A percentile compares a stretch with the other conserved stretches of the same genome.
Evolutionary conservation across 2,329 filamentous ascomycete species (phyloP).

Genomic region (Cladophialophora yegresii): DNA sequence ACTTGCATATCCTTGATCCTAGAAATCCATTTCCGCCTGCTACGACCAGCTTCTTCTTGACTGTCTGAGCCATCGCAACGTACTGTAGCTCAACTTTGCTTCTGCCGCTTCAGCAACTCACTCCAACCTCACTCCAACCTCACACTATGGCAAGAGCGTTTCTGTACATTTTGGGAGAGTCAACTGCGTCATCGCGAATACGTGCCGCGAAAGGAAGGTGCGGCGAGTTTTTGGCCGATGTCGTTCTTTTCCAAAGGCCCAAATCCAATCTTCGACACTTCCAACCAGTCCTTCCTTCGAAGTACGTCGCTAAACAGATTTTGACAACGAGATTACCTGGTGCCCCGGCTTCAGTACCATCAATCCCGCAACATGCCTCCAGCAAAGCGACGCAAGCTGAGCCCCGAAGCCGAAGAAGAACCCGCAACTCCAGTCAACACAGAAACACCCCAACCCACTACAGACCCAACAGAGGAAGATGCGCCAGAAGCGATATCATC

Average conservation of each 20-base stretch:
- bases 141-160: neutral
- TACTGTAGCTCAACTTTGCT: neutral
- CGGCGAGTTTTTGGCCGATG: conserved; percentile 13
- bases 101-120: neutral
- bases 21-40: conserved; percentile 94
- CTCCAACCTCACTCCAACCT: neutral
- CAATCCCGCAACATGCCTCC: conserved; percentile 21
- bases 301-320: neutral
- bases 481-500: neutral
- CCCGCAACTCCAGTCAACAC: neutral
- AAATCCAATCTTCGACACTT: neutral
- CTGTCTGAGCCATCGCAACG: conserved; percentile 36
- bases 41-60: conserved; percentile 79
- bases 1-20: conserved; percentile 82
- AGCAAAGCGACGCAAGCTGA: conserved; percentile 32
- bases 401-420: conserved; percentile 18
- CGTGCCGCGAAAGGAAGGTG: conserved; percentile 19
- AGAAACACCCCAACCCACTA: neutral
- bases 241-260: neutral
- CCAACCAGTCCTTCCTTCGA: neutral
- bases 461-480: neutral
- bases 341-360: neutral
- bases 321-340: neutral
- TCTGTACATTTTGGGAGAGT: conserved; percentile 22
- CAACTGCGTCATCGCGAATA: conserved; percentile 25